Evolutionary conservation across 2,329 filamentous ascomycete species (phyloP).

Genomic region (Alternaria gaisen): DNA sequence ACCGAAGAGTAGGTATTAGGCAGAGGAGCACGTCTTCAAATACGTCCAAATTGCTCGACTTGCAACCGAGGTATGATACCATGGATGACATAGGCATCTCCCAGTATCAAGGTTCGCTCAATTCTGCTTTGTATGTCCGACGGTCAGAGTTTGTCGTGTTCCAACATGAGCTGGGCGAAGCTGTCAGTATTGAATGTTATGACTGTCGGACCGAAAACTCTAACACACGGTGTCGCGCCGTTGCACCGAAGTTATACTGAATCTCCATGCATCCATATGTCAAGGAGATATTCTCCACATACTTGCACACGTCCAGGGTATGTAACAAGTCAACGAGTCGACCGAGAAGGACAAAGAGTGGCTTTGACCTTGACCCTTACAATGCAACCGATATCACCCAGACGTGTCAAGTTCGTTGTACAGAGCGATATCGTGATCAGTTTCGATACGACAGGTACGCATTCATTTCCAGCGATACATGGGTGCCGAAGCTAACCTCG

Average conservation of each 20-base stretch:
- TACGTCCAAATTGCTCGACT: background rate
- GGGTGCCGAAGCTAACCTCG: background rate
- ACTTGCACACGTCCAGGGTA: background rate
- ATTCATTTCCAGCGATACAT: background rate
- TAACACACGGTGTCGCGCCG: background rate
- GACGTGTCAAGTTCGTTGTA: background rate
- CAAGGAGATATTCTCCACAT: background rate
- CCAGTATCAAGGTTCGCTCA: background rate
- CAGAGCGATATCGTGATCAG: background rate
- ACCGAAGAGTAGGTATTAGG: background rate
- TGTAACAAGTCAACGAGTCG: background rate
- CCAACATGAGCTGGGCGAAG: background rate
- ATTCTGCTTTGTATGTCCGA: background rate
- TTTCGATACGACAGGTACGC: background rate
- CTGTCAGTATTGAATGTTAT: background rate
- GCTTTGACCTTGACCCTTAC: background rate
- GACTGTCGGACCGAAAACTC: background rate
- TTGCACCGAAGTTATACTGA: background rate
- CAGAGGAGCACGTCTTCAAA: background rate
- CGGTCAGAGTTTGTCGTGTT: background rate
- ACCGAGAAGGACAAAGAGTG: background rate
- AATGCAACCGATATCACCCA: background rate
- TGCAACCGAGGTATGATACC: background rate
- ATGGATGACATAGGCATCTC: background rate
- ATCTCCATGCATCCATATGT: background rate